Conservation (phyloP, 805 yeast species). For the Candida corydali region DNA sequence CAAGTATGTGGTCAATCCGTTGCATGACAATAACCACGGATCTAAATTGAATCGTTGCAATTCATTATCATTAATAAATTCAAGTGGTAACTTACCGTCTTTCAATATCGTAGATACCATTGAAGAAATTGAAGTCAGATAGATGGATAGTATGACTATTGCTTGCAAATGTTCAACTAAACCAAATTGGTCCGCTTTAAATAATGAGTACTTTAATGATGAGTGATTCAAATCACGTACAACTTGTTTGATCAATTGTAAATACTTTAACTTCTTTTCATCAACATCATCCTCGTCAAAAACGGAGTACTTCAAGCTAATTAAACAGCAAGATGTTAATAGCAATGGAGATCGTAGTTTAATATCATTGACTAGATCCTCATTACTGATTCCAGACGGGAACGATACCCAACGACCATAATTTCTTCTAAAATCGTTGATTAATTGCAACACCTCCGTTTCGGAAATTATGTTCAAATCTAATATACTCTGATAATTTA, state of each 20-base stretch:
- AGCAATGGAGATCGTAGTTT: conserved; percentile 54
- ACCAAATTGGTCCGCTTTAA: conserved; percentile 18
- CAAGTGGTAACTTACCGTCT: conserved; percentile 7
- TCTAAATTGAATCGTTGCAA: conserved; percentile 46
- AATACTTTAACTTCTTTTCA: conserved; percentile 32
- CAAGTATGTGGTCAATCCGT: conserved; percentile 61
- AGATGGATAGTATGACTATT: conserved; percentile 59
- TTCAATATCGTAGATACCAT: conserved; percentile 18
- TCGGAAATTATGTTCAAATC: conserved; percentile 42
- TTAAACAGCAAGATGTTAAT: conserved; percentile 62
- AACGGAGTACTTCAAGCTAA: conserved; percentile 51
- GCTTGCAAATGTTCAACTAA: conserved; percentile 64
- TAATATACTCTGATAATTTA: neutral
- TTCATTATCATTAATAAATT: conserved; percentile 12
- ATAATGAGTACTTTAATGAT: conserved; percentile 29
- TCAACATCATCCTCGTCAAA: conserved; percentile 19
- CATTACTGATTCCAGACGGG: conserved; percentile 50
- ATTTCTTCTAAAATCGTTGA: conserved; percentile 58
- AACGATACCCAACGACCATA: conserved; percentile 79
- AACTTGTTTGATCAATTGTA: conserved; percentile 42
- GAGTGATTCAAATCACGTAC: conserved; percentile 46
- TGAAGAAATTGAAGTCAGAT: conserved; percentile 58
- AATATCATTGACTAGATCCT: conserved; percentile 45
- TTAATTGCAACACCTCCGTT: conserved; percentile 45
- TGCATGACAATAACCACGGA: conserved; percentile 64